Evolutionary conservation across 2,329 filamentous ascomycete genomes (phyloP).

Genomic region (Calonectria pauciramosa): DNA sequence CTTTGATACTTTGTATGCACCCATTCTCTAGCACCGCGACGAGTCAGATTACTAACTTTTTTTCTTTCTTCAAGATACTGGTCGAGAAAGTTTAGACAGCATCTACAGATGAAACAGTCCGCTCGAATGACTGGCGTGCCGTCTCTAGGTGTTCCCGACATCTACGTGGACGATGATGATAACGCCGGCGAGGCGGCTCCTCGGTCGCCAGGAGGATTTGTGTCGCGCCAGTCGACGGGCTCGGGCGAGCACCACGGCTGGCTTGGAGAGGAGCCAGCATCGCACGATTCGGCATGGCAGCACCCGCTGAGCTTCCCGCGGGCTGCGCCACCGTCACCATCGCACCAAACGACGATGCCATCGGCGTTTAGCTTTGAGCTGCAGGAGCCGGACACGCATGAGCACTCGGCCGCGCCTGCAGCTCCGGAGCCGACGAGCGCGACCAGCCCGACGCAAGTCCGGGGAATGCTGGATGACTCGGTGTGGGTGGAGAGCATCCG

Average conservation of each 20-base stretch:
- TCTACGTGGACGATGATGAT: constrained; percentile 86
- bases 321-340: constrained; percentile 56
- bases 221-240: constrained; percentile 40
- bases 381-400: constrained; percentile 57
- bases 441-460: constrained; percentile 82
- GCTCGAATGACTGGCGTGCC: constrained; percentile 85
- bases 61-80: constrained; percentile 71
- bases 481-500: constrained; percentile 95
- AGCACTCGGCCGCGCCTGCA: constrained; percentile 52
- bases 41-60: constrained; percentile 19
- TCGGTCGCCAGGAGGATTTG: constrained; percentile 38
- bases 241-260: constrained; percentile 56
- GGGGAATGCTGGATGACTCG: constrained; percentile 88
- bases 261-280: constrained; percentile 60
- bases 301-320: constrained; percentile 70
- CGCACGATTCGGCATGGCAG: constrained; percentile 48
- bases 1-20: constrained; percentile 86
- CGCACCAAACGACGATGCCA: constrained; percentile 57
- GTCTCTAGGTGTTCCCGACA: constrained; percentile 87
- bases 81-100: constrained; percentile 84
- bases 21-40: not conserved
- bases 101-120: constrained; percentile 78
- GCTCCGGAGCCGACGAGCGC: constrained; percentile 65
- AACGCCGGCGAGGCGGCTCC: constrained; percentile 49
- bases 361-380: constrained; percentile 73